Evolutionary conservation across 805 yeast species (phyloP).

Genomic region (Metschnikowia gruessii): DNA sequence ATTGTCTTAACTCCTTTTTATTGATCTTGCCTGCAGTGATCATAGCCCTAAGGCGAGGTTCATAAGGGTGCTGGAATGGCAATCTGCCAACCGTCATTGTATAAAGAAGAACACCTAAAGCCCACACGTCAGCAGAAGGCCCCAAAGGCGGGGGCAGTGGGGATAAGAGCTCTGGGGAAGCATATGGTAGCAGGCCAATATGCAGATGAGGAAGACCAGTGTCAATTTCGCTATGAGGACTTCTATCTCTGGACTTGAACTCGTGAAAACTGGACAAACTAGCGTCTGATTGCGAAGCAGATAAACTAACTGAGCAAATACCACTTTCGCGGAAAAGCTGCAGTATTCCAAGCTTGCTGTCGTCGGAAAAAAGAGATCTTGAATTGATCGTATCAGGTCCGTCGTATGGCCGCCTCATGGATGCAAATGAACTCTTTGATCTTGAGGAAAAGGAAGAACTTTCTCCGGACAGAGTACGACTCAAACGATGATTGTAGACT

Average conservation of each 20-base stretch:
- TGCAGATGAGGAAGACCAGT: constrained; percentile 57
- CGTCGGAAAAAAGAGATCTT: constrained; percentile 27
- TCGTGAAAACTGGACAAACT: constrained; percentile 16
- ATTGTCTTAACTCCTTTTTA: constrained; percentile 39
- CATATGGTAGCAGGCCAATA: constrained; percentile 90
- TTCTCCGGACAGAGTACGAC: constrained; percentile 24
- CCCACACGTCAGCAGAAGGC: constrained; percentile 84
- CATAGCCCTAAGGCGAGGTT: constrained; percentile 71
- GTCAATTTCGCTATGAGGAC: constrained; percentile 25
- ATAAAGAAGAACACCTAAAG: constrained; percentile 75
- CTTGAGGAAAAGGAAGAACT: constrained; percentile 24
- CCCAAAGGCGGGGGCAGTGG: constrained; percentile 62
- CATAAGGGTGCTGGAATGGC: constrained; percentile 83
- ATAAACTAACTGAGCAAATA: constrained; percentile 24
- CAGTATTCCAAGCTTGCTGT: constrained; percentile 33
- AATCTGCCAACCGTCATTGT: constrained; percentile 70
- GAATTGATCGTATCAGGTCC: constrained; percentile 32
- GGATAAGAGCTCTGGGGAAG: constrained; percentile 78
- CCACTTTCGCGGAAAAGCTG: constrained; percentile 28
- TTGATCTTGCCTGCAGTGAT: constrained; percentile 68
- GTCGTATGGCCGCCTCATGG: constrained; percentile 32
- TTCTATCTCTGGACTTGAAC: constrained; percentile 13
- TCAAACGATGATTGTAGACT: constrained; percentile 28
- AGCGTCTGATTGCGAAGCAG: constrained; percentile 11
- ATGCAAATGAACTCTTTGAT: constrained; percentile 34